phyloP scores from a whole-genome alignment of 169 alveolate species.

The Plasmodium coatneyi region DNA sequence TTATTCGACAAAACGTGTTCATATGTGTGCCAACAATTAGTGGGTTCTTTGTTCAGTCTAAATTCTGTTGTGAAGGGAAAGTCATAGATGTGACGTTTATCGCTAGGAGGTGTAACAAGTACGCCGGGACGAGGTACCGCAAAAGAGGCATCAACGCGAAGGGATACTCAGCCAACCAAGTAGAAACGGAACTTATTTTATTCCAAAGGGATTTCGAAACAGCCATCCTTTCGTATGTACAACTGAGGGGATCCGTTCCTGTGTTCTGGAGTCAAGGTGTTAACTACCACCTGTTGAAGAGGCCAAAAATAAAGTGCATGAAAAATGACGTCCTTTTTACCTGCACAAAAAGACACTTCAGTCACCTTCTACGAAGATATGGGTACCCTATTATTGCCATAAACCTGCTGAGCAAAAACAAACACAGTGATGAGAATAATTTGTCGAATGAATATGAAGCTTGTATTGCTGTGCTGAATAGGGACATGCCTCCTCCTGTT shows the following conservation, averaged over 20 bases:
- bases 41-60: constrained; percentile 79
- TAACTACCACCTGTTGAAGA: constrained; percentile 75
- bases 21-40: constrained; percentile 75
- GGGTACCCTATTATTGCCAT: constrained; percentile 81
- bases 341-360: constrained; percentile 73
- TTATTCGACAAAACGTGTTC: constrained; percentile 31
- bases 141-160: constrained; percentile 93
- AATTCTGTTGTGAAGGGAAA: constrained; percentile 75
- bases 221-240: constrained; percentile 90
- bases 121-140: constrained; percentile 96
- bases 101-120: constrained; percentile 92
- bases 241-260: constrained; percentile 97
- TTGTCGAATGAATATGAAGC: constrained; percentile 72
- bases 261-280: constrained; percentile 92
- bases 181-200: constrained; percentile 95
- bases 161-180: constrained; percentile 93
- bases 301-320: constrained; percentile 84
- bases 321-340: constrained; percentile 87
- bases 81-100: constrained; percentile 81
- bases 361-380: constrained; percentile 49
- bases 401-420: constrained; percentile 79
- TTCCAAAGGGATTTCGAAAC: constrained; percentile 79
- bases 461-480: constrained; percentile 66
- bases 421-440: constrained; percentile 76
- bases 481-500: constrained; percentile 72